Percentiles rank a stretch among this genome's conserved stretches.
phyloP scores from a whole-genome alignment of 2,329 filamentous ascomycete genomes.

The Xylaria sp. region DNA sequence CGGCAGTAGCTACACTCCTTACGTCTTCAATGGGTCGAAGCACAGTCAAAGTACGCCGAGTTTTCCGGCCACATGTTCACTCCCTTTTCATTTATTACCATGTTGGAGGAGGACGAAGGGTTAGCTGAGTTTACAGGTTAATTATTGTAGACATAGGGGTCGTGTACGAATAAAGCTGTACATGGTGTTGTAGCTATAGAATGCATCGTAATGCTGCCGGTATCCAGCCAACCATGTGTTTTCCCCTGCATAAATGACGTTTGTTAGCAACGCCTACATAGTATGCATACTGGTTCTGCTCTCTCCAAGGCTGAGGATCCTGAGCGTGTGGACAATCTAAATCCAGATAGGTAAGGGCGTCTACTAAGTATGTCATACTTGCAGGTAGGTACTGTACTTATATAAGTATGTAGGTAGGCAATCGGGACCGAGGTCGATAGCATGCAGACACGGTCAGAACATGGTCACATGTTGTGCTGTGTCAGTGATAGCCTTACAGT shows the following conservation, averaged over 20 bases:
- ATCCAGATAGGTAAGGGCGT: background rate
- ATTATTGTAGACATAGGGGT: constrained; percentile 22
- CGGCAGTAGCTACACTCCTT: constrained; percentile 71
- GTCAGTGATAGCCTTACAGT: background rate
- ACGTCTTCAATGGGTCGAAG: constrained; percentile 85
- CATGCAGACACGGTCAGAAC: background rate
- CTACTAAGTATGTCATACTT: constrained; percentile 8
- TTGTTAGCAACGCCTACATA: background rate
- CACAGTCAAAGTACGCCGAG: constrained; percentile 87
- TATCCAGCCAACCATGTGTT: constrained; percentile 9
- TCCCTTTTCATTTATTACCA: constrained; percentile 78
- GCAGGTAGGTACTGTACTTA: background rate
- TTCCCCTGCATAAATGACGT: background rate
- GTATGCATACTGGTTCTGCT: background rate
- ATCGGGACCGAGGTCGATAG: background rate
- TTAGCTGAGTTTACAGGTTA: constrained; percentile 54
- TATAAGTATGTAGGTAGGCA: background rate
- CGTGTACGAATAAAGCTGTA: constrained; percentile 40
- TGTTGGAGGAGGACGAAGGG: constrained; percentile 75
- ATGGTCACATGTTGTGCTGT: too few relatives aligned
- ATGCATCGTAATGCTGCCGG: constrained; percentile 22
- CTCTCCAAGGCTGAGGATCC: constrained; percentile 1
- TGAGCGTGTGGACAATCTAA: background rate
- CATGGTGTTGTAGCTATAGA: constrained; percentile 40
- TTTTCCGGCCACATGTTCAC: constrained; percentile 81